Evolutionary conservation across 1,284 basidiomycete species (phyloP).

Genomic region (Trichosporon coremiiforme): DNA sequence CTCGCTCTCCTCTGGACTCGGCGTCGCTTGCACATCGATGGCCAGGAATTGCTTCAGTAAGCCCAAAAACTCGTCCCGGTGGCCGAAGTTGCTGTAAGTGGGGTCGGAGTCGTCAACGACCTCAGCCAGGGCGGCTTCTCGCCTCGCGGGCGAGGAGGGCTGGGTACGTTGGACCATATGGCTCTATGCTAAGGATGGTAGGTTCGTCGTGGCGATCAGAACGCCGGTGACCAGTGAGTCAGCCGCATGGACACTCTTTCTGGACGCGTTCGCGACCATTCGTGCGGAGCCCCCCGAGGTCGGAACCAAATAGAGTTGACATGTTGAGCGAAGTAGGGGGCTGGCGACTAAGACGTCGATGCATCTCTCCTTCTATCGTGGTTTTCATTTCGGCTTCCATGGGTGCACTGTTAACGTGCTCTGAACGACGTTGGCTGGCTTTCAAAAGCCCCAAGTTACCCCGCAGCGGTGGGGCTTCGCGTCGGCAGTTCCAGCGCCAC

Average conservation of each 20-base stretch:
- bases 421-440: no score
- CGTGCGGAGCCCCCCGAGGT: background rate
- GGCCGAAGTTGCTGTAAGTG: slow-evolving; percentile 55
- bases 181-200: background rate
- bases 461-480: no score
- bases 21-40: slow-evolving; percentile 59
- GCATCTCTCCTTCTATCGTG: no score
- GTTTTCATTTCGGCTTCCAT: no score
- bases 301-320: slow-evolving; percentile 10
- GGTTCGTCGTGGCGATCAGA: background rate
- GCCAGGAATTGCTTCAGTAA: slow-evolving; percentile 63
- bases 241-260: background rate
- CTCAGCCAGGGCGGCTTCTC: background rate
- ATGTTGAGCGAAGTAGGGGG: no score
- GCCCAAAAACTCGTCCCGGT: slow-evolving; percentile 62
- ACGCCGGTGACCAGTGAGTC: background rate
- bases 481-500: no score
- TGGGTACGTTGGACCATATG: background rate
- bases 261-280: slow-evolving; percentile 2
- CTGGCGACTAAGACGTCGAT: no score
- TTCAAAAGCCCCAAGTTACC: no score
- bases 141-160: background rate
- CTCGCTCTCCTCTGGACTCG: slow-evolving; percentile 58
- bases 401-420: no score
- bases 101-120: slow-evolving; percentile 49